phyloP scores from a whole-genome alignment of 164 flowering plant species.

The Kingdonia uniflora region DNA sequence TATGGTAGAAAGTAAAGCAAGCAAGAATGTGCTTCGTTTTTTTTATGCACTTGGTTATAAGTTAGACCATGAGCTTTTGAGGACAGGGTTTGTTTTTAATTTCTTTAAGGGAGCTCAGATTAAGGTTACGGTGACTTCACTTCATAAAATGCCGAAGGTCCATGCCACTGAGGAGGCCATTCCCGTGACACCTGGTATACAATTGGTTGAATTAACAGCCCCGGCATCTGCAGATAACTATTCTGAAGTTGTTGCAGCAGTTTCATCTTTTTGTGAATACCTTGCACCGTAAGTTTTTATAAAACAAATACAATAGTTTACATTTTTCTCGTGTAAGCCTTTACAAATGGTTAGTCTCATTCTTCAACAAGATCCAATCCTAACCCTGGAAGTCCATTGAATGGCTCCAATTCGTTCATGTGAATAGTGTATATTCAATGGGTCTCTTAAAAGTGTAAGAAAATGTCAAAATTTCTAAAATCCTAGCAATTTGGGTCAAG shows the following conservation, averaged over 20 bases:
- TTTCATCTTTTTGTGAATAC: conserved; percentile 88
- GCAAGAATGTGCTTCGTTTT: conserved; percentile 76
- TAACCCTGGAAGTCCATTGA: too few species aligned
- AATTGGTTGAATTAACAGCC: conserved; percentile 89
- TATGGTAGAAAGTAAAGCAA: conserved; percentile 78
- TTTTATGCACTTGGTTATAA: conserved; percentile 85
- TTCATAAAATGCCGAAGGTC: conserved; percentile 71
- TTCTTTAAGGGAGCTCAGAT: conserved; percentile 72
- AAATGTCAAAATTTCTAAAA: too few species aligned
- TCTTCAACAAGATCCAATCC: too few species aligned
- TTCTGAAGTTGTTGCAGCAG: conserved; percentile 64
- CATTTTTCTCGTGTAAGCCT: too few species aligned
- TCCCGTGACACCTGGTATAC: conserved; percentile 84
- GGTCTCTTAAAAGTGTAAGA: too few species aligned
- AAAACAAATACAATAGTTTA: neutral
- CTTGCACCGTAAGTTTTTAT: conserved; percentile 83
- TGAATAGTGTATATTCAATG: too few species aligned
- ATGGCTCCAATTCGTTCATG: too few species aligned
- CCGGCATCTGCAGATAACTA: conserved; percentile 84
- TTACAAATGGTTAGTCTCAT: neutral
- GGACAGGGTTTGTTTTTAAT: conserved; percentile 70
- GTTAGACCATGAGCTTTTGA: conserved; percentile 77
- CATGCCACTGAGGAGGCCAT: conserved; percentile 83
- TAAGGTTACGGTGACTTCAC: conserved; percentile 71
- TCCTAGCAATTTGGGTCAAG: too few species aligned